These are phyloP conservation scores for Elaeagnus macrophylla DNA, from an alignment of 306 rosid species.

Conservation along the genomic window DNA sequence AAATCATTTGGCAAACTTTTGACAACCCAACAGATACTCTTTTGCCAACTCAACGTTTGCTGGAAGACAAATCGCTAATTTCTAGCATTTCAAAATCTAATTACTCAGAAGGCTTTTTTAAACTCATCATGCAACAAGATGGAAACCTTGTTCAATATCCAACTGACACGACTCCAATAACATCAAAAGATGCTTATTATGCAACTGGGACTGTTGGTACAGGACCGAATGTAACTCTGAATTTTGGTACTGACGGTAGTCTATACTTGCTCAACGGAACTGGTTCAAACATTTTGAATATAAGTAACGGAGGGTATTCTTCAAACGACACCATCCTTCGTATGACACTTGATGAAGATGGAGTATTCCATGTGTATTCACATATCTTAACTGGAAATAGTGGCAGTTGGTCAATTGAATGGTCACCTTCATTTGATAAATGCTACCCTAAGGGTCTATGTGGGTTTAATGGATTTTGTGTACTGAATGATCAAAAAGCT, in stretches of 20 bases:
- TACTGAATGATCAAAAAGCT: background rate
- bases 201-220: rapidly evolving
- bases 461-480: constrained; percentile 12
- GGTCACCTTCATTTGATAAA: background rate
- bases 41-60: constrained; percentile 1
- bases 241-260: constrained; percentile 3
- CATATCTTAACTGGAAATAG: background rate
- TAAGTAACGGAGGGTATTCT: background rate
- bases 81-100: constrained; percentile 6
- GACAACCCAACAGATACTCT: constrained; percentile 14
- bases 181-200: background rate
- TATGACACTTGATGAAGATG: constrained; percentile 13
- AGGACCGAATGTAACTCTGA: background rate
- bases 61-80: background rate
- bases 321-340: background rate
- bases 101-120: constrained; percentile 9
- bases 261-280: constrained; percentile 8
- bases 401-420: background rate
- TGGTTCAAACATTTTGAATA: background rate
- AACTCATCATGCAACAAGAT: constrained; percentile 11
- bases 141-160: constrained; percentile 21
- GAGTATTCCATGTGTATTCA: constrained; percentile 7
- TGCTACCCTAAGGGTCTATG: constrained; percentile 15
- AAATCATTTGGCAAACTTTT: constrained; percentile 16
- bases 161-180: background rate